Percentiles rank a stretch among this genome's conserved stretches.
phyloP scores from a whole-genome alignment of 1,139 yeast genomes.

The Pichia sp. region DNA sequence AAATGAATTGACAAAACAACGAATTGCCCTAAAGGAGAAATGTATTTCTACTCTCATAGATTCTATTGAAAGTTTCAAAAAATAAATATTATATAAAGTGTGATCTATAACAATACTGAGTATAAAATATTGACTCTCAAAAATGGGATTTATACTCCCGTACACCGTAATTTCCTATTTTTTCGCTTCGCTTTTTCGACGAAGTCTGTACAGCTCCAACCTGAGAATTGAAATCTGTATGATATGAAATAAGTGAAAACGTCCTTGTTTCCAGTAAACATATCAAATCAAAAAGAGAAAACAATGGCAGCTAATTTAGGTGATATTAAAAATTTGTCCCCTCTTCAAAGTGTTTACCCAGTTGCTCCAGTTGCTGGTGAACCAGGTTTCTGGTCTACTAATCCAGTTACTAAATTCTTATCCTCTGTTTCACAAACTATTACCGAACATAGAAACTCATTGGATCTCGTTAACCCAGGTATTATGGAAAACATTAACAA shows the following conservation, averaged over 20 bases:
- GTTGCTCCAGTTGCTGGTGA: conserved; percentile 42
- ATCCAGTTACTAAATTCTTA: conserved; percentile 76
- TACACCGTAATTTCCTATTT: background rate
- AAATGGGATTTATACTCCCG: no score
- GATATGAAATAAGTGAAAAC: no score
- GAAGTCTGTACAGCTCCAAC: background rate
- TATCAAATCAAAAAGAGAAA: background rate
- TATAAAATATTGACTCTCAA: no score
- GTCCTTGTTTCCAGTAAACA: background rate
- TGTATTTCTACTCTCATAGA: background rate
- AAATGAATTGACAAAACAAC: background rate
- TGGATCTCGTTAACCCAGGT: conserved; percentile 87
- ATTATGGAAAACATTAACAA: conserved; percentile 88
- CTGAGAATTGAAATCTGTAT: background rate
- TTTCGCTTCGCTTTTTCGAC: conserved; percentile 1
- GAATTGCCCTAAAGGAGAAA: background rate
- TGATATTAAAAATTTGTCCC: conserved; percentile 35
- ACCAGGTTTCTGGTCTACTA: conserved; percentile 69
- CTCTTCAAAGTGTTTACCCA: conserved; percentile 51
- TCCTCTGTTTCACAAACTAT: conserved; percentile 71
- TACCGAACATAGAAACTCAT: conserved; percentile 69
- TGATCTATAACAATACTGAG: no score
- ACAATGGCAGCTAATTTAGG: conserved; percentile 17
- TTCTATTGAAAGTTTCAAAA: background rate
- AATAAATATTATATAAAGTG: background rate